Percentiles rank a stretch among this genome's conserved stretches.
Conservation (phyloP, 805 yeast genomes). For the Metschnikowia cerradonensis region DNA sequence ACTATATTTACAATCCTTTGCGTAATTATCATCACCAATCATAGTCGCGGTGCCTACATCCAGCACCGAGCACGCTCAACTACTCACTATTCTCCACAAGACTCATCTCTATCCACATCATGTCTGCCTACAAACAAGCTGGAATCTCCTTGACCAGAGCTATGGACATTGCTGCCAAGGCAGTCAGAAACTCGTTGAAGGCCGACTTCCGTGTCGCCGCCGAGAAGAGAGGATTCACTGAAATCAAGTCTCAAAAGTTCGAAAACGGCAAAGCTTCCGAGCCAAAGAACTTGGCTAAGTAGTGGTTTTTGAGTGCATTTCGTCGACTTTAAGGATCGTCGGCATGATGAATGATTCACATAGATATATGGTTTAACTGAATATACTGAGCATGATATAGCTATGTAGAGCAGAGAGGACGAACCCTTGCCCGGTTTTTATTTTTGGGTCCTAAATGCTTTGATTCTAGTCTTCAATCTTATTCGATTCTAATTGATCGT, state of each 20-base stretch:
- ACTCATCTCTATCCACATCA: conserved; percentile 10
- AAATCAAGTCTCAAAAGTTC: conserved; percentile 67
- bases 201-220: conserved; percentile 74
- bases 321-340: not conserved
- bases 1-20: not conserved
- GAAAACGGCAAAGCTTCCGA: conserved; percentile 59
- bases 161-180: conserved; percentile 83
- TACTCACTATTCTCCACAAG: conserved; percentile 1
- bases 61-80: conserved; percentile 10
- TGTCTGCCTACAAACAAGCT: conserved; percentile 49
- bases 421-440: not conserved
- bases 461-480: no score
- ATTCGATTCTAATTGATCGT: no score
- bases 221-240: conserved; percentile 68
- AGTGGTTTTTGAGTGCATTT: conserved; percentile 2
- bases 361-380: not conserved
- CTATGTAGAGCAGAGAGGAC: not conserved
- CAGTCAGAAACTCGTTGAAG: conserved; percentile 84
- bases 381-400: conserved; percentile 3
- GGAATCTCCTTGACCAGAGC: conserved; percentile 72
- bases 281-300: conserved; percentile 35
- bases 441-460: no score
- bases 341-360: conserved; percentile 1
- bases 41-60: conserved; percentile 10
- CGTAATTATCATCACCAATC: conserved; percentile 19